Conservation (phyloP, 1,284 basidiomycete genomes). For the Trametes pubescens region DNA sequence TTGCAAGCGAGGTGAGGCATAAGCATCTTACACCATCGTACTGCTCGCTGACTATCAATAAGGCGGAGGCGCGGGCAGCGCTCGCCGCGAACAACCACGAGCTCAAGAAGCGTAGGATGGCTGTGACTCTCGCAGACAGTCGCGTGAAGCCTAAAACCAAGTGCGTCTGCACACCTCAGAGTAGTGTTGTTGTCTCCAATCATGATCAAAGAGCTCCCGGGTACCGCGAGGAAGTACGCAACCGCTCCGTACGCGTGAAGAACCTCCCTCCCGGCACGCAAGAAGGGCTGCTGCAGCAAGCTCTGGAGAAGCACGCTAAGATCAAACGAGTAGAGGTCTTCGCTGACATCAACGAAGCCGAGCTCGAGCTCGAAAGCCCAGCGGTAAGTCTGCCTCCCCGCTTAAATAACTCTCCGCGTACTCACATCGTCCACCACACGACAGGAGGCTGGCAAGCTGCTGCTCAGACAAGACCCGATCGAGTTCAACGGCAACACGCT, state of each 20-base stretch:
- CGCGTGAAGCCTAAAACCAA: constrained; percentile 66
- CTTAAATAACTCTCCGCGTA: neutral
- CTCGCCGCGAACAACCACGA: constrained; percentile 86
- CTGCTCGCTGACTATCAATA: constrained; percentile 8
- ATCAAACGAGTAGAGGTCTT: constrained; percentile 85
- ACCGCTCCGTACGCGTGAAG: constrained; percentile 75
- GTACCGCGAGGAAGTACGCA: constrained; percentile 67
- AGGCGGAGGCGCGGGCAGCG: constrained; percentile 79
- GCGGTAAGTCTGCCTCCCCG: constrained; percentile 61
- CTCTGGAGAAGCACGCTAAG: constrained; percentile 77
- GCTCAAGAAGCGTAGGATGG: constrained; percentile 84
- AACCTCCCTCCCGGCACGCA: constrained; percentile 80
- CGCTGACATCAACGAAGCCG: constrained; percentile 69
- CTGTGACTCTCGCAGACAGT: constrained; percentile 82
- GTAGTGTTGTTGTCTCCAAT: neutral
- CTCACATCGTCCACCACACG: neutral
- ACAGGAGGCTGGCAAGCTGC: constrained; percentile 82
- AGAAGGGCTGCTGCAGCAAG: constrained; percentile 90
- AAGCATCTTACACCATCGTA: neutral
- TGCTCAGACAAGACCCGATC: constrained; percentile 74
- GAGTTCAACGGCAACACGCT: constrained; percentile 68
- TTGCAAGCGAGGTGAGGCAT: constrained; percentile 74
- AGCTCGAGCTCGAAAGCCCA: constrained; percentile 77
- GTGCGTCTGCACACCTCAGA: constrained; percentile 42
- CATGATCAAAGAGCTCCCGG: constrained; percentile 40